Base-by-base conservation (phyloP, 2,329 filamentous ascomycete genomes). In the Neopestalotiopsis sp. region DNA sequence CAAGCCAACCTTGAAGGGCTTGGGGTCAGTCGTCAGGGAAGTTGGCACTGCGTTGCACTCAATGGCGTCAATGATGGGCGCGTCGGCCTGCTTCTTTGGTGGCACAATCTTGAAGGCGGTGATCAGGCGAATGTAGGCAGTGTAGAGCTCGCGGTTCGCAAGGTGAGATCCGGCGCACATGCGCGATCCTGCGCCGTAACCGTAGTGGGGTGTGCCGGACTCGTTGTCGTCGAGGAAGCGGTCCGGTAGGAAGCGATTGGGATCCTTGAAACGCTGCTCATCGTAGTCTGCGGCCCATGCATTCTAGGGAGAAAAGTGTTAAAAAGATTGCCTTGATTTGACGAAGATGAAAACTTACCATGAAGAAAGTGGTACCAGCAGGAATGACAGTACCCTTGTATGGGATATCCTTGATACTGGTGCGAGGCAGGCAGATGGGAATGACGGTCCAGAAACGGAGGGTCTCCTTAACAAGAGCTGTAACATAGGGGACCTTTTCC, bases 401-500 rank as follows among this genome's bases (percentile, higher is more conserved):
- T 4, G 87, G 83, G 68, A 95, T 92, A 70, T 92, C 90, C 73
- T 91, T 92, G 76, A 92, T 91, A 70, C 86, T 92, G 17, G 89
- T 89, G 3, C 93, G 85, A 0, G 93, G 93, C 0, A 96, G 85
- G 74, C 90, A 94, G 73, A 96, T 91, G 1, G 92, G 92, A 71
- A 95, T 92, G 38, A 95, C 92, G 2, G 90, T 92, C 87, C 90
- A 95, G 83, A 89, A 95, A 32, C 93, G 88, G 0, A 95, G 84
- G 1, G 91, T 89, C 76, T 96, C 94, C 76, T 94, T 94, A 70
- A 93, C 91, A 5, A 96, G 80, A 0, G 93, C 93, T 0, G 91
- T 93, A 70, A 96, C 83, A 78, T 94, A 96, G 0, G 88, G 88
- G 72, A 88, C 77, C 2, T 85, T 79, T 20, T 66, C 64, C 32